phyloP scores from a whole-genome alignment of 2,329 filamentous ascomycete species.

The Epichloe aotearoae region DNA sequence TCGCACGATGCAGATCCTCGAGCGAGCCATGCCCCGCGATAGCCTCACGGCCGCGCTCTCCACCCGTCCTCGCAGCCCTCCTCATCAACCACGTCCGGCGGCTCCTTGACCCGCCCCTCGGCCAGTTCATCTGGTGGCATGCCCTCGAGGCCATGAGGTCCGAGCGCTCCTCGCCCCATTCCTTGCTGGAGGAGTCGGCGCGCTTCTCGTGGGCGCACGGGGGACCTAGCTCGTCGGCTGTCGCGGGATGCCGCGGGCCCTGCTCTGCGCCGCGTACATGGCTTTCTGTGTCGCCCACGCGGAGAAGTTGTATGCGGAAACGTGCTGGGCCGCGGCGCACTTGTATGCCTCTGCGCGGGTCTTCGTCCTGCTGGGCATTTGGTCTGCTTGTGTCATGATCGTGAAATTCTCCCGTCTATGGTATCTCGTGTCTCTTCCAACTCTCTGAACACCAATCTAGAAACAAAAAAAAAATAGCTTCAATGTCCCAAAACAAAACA shows the following conservation, averaged over 20 bases:
- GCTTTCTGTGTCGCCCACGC: slow-evolving; percentile 14
- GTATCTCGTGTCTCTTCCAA: no score
- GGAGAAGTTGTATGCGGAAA: slow-evolving; percentile 18
- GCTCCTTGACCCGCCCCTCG: slow-evolving; percentile 17
- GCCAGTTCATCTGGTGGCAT: slow-evolving; percentile 16
- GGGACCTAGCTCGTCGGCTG: slow-evolving; percentile 2
- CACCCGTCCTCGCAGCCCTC: slow-evolving; percentile 21
- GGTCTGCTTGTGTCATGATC: no score
- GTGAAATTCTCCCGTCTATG: no score
- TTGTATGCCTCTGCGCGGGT: slow-evolving; percentile 15
- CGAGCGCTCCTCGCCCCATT: slow-evolving; percentile 21
- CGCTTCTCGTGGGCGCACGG: slow-evolving; percentile 5
- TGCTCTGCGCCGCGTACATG: slow-evolving; percentile 10
- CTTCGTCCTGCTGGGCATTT: slow-evolving; percentile 8
- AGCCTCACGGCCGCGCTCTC: slow-evolving; percentile 11
- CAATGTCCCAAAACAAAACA: no score
- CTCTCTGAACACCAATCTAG: no score
- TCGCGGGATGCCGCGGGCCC: background rate
- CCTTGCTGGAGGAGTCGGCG: slow-evolving; percentile 19
- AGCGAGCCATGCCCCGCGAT: slow-evolving; percentile 10
- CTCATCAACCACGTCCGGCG: slow-evolving; percentile 26
- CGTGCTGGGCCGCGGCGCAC: slow-evolving; percentile 15
- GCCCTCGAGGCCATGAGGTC: slow-evolving; percentile 23
- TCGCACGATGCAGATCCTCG: background rate
- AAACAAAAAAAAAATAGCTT: no score